Evolutionary conservation across 805 yeast genomes (phyloP).

Genomic region (Candida dendrica): DNA sequence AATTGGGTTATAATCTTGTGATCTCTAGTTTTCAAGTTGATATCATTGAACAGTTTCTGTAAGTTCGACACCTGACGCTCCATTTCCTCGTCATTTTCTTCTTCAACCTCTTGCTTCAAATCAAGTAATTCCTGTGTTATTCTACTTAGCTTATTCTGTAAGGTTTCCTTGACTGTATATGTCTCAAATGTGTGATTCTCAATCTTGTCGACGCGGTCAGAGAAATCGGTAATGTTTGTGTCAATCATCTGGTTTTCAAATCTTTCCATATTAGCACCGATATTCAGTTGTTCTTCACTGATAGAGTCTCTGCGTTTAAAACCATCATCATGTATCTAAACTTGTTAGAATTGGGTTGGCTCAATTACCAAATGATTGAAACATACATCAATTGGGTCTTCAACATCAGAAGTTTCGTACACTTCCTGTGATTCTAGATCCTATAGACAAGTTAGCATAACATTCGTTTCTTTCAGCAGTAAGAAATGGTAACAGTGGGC

Average conservation of each 20-base stretch:
- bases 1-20: conserved; percentile 2
- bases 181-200: conserved; percentile 27
- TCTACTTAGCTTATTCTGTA: conserved; percentile 30
- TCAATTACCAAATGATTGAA: not conserved
- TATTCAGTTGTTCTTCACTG: conserved; percentile 9
- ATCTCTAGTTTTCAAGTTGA: not conserved
- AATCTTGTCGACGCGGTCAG: conserved; percentile 24
- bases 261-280: conserved; percentile 13
- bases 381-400: conserved; percentile 33
- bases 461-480: too few species aligned
- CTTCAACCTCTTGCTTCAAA: conserved; percentile 25
- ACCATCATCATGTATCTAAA: not conserved
- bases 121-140: conserved; percentile 33
- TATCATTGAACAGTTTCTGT: not conserved
- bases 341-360: not conserved
- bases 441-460: too few species aligned
- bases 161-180: conserved; percentile 27
- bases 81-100: conserved; percentile 7
- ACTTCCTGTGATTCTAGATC: conserved; percentile 27
- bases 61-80: not conserved
- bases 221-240: conserved; percentile 17
- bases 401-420: conserved; percentile 33
- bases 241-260: conserved; percentile 23
- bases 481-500: conserved; percentile 1
- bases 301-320: conserved; percentile 17